phyloP scores from a whole-genome alignment of 2,329 filamentous ascomycete genomes.

The Mycosphaerella arachidis region DNA sequence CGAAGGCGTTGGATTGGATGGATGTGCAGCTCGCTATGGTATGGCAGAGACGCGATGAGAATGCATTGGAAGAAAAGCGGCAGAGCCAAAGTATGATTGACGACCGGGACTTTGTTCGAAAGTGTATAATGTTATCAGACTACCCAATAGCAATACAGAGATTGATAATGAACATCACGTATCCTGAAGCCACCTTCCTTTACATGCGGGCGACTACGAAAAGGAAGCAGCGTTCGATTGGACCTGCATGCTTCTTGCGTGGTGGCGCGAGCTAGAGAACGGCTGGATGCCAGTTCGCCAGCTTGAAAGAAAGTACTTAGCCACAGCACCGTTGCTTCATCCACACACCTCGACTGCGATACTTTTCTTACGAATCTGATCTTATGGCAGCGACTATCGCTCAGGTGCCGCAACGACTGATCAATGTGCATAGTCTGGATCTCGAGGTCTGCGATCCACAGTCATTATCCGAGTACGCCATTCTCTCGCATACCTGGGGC shows the following conservation, averaged over 20 bases:
- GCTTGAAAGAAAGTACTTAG: too few relatives aligned
- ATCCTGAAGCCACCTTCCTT: neutral
- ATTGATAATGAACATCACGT: neutral
- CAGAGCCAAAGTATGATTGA: neutral
- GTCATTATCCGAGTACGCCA: slow-evolving; percentile 7
- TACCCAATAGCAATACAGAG: neutral
- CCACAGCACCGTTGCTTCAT: too few relatives aligned
- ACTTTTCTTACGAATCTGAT: too few relatives aligned
- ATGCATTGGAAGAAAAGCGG: neutral
- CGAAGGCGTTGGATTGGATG: neutral
- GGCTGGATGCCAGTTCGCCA: too few relatives aligned
- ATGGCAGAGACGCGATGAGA: neutral
- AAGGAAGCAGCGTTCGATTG: too few relatives aligned
- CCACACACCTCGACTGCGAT: too few relatives aligned
- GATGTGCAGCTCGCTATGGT: neutral
- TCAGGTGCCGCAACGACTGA: neutral
- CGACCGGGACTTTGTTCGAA: neutral
- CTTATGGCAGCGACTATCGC: too few relatives aligned
- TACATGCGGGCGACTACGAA: too few relatives aligned
- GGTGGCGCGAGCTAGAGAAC: too few relatives aligned
- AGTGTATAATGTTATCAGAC: neutral
- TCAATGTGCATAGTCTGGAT: neutral
- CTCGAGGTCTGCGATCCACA: neutral
- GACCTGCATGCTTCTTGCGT: too few relatives aligned
- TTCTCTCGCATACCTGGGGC: slow-evolving; percentile 19